Evolutionary conservation across 108 stramenopile genomes (phyloP).

Genomic region (Cyclotella atomus): DNA sequence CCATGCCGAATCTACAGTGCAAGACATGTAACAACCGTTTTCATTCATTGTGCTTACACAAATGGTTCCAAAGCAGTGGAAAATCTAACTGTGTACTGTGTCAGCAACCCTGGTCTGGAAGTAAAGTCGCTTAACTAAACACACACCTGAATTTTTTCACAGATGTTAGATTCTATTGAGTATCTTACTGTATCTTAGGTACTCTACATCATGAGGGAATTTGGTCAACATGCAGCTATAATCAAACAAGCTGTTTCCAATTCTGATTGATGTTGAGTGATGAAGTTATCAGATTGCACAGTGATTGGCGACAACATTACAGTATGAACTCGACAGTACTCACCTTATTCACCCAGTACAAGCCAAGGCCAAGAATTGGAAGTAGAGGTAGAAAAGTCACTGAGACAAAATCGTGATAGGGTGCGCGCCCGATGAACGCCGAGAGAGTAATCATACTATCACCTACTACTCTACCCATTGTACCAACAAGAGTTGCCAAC

Average conservation of each 20-base stretch:
- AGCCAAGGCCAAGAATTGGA: slow-evolving; percentile 45
- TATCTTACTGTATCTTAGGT: too few species aligned
- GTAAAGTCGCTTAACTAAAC: not conserved
- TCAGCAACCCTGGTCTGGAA: slow-evolving; percentile 50
- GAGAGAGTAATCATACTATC: slow-evolving; percentile 59
- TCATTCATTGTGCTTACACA: slow-evolving; percentile 89
- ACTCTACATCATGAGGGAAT: too few species aligned
- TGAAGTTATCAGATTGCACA: not conserved
- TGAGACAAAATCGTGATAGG: slow-evolving; percentile 74
- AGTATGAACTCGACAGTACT: slow-evolving; percentile 1
- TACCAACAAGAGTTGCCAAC: slow-evolving; percentile 64
- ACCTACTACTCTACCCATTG: slow-evolving; percentile 66
- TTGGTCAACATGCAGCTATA: too few species aligned
- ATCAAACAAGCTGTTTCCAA: slow-evolving; percentile 4
- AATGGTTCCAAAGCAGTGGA: slow-evolving; percentile 95
- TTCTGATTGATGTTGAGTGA: not conserved
- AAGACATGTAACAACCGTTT: slow-evolving; percentile 88
- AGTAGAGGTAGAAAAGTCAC: slow-evolving; percentile 62
- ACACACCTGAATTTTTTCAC: not conserved
- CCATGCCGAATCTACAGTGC: slow-evolving; percentile 88
- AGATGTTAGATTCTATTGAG: not conserved
- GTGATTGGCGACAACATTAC: not conserved
- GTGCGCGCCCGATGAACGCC: slow-evolving; percentile 56
- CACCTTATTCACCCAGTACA: slow-evolving; percentile 43
- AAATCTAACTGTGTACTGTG: slow-evolving; percentile 94